Evolutionary conservation across 352 stramenopile genomes (phyloP).

Genomic region (Globisporangium orthogonon): DNA sequence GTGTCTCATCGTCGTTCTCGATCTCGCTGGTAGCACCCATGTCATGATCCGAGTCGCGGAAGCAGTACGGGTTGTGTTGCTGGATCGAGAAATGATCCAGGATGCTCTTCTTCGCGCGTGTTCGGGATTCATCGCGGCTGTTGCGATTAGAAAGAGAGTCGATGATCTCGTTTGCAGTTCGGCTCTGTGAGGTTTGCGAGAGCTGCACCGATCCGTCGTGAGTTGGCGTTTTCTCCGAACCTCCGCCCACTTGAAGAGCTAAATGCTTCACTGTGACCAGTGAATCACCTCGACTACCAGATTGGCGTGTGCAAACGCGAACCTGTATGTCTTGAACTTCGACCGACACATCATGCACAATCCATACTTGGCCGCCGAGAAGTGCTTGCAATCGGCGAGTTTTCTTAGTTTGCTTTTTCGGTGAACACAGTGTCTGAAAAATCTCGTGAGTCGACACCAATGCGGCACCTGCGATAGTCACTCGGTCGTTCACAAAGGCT

Average conservation of each 20-base stretch:
- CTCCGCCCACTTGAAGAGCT: constrained; percentile 42
- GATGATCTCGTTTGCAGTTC: not conserved
- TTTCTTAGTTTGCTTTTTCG: constrained; percentile 3
- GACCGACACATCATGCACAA: constrained; percentile 39
- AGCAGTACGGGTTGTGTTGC: constrained; percentile 71
- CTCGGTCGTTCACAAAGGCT: constrained; percentile 59
- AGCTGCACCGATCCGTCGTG: constrained; percentile 17
- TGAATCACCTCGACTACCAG: constrained; percentile 56
- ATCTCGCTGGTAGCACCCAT: constrained; percentile 3
- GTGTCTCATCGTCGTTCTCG: constrained; percentile 13
- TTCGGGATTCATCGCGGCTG: constrained; percentile 6
- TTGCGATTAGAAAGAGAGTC: not conserved
- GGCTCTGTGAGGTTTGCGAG: not conserved
- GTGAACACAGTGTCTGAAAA: constrained; percentile 9
- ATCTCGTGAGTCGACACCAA: constrained; percentile 22
- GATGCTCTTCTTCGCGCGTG: constrained; percentile 48
- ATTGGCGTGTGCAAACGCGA: constrained; percentile 52
- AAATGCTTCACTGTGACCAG: constrained; percentile 54
- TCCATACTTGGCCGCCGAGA: constrained; percentile 20
- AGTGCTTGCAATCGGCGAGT: constrained; percentile 21
- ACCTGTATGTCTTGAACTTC: constrained; percentile 54
- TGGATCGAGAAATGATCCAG: constrained; percentile 67
- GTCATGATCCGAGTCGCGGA: constrained; percentile 39
- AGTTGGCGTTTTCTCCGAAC: constrained; percentile 17
- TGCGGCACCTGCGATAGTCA: constrained; percentile 36